A percentile compares a stretch with the other conserved stretches of the same genome.
These are phyloP conservation scores for Aspergillus olivimuriae DNA, from an alignment of 495 filamentous ascomycete genomes.

Conservation along the genomic window DNA sequence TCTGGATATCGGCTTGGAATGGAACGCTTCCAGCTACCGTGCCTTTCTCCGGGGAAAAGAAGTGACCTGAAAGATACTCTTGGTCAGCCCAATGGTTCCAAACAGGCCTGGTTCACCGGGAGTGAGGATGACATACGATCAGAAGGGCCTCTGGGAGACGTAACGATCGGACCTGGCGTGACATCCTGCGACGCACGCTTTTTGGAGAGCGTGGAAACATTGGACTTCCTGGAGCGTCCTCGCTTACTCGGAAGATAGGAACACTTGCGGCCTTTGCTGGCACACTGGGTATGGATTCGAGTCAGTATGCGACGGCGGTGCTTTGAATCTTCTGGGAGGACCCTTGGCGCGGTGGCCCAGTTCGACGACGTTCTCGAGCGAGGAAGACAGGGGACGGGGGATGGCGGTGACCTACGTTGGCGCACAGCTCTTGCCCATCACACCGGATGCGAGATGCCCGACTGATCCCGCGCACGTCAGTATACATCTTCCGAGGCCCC, in stretches of 20 bases:
- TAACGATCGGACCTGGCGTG: conserved; percentile 13
- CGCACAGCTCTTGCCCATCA: conserved; percentile 50
- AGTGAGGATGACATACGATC: background rate
- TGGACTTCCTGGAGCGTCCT: conserved; percentile 48
- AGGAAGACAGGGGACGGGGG: too few species aligned
- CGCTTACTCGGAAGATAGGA: conserved; percentile 52
- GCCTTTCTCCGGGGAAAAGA: background rate
- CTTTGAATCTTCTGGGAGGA: too few species aligned
- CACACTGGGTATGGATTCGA: conserved; percentile 30
- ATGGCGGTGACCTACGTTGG: too few species aligned
- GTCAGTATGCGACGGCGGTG: background rate
- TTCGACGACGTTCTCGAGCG: too few species aligned
- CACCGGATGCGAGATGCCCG: conserved; percentile 55
- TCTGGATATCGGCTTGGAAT: conserved; percentile 29
- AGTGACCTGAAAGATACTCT: background rate
- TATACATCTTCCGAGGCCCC: background rate
- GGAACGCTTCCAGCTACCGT: background rate
- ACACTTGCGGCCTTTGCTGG: conserved; percentile 45
- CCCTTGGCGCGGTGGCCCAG: too few species aligned
- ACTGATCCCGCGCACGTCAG: conserved; percentile 20
- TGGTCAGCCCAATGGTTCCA: too few species aligned
- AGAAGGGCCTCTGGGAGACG: conserved; percentile 2
- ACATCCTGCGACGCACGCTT: conserved; percentile 20
- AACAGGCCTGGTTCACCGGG: too few species aligned
- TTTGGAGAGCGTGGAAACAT: conserved; percentile 21